These are phyloP conservation scores for Lentinula aciculospora DNA, from an alignment of 768 basidiomycete genomes.

Conservation along the genomic window DNA sequence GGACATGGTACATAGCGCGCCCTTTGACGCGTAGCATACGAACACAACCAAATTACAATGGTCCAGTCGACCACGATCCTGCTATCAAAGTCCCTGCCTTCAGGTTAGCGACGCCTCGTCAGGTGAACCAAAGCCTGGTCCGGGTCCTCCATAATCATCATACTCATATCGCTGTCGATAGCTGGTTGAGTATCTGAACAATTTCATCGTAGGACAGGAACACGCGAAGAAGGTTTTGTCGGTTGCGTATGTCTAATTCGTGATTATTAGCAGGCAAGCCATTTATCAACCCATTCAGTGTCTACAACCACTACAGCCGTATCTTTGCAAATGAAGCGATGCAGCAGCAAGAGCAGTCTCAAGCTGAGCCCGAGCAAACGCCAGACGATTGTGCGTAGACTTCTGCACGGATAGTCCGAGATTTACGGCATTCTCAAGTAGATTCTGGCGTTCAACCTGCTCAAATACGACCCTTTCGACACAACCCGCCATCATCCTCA, in stretches of 20 bases:
- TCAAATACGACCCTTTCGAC: slow-evolving; percentile 55
- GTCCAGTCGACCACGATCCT: slow-evolving; percentile 25
- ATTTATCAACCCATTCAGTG: slow-evolving; percentile 36
- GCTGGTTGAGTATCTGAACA: slow-evolving; percentile 82
- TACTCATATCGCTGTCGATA: slow-evolving; percentile 24
- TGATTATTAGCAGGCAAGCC: not conserved
- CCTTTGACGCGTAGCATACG: slow-evolving; percentile 27
- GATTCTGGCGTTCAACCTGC: slow-evolving; percentile 46
- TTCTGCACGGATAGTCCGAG: not conserved
- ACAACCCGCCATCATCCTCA: slow-evolving; percentile 24
- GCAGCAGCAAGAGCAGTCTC: slow-evolving; percentile 32
- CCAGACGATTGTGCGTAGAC: slow-evolving; percentile 14
- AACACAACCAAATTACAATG: slow-evolving; percentile 52
- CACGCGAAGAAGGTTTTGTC: slow-evolving; percentile 90
- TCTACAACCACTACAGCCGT: slow-evolving; percentile 94
- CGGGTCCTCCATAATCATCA: not conserved
- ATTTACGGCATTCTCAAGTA: slow-evolving; percentile 19
- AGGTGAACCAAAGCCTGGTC: slow-evolving; percentile 26
- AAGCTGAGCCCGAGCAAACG: slow-evolving; percentile 3
- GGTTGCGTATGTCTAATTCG: slow-evolving; percentile 67
- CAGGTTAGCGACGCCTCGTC: slow-evolving; percentile 49
- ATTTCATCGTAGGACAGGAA: slow-evolving; percentile 90
- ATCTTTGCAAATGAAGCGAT: slow-evolving; percentile 64
- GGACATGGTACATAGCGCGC: not conserved
- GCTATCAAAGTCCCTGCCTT: slow-evolving; percentile 34